Base-by-base conservation (phyloP, 768 basidiomycete genomes). In the Lepiota brunneoincarnata region DNA sequence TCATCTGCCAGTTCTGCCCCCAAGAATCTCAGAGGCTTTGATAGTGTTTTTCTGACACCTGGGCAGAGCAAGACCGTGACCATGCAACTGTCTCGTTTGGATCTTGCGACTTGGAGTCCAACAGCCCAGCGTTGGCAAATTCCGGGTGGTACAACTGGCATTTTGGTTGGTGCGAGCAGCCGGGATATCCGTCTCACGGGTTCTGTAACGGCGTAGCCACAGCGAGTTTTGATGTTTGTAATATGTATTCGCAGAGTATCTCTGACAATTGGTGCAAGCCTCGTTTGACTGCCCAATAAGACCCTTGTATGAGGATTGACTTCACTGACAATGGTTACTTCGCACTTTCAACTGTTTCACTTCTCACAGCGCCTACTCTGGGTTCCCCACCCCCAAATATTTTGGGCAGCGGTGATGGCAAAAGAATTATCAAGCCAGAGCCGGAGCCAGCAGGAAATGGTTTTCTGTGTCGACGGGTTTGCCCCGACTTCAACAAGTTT, bases 41-140 rank as follows among this genome's bases (percentile, higher is more conserved):
- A 82, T 61, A 76, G 73, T 47, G 62, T 82, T 31, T 76, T 68
- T 58, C 64, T 80, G 47, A 61, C 60, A 1, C 74, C 76, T 0
- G 78, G 77, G 9, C 69, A 77, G 57, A 75, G 74, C 24, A 71
- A 68, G 51, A 73, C 64, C 2, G 79, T 81, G n/a, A 73, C 73
- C 6, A 63, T 82, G 58, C 60, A 72, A 44, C 69, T 83, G 18
- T 74, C 77, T 4, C 72, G 79, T 18, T 79, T 78, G 54, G 77
- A 80, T 58, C 69, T 84, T 42, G 74, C 79, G 0, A 73, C 80
- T 12, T 87, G 80, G 80, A 73, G 81, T 60, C 78, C 80, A 18
- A 66, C 65, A 11, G 67, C 67, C 14, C 82, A 86, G 64, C 67
- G 73, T n/a, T 87, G 84, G 83, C 64, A 70, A 38, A 69, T 83